phyloP scores from a whole-genome alignment of 805 yeast species.

The Yarrowia keelungensis region DNA sequence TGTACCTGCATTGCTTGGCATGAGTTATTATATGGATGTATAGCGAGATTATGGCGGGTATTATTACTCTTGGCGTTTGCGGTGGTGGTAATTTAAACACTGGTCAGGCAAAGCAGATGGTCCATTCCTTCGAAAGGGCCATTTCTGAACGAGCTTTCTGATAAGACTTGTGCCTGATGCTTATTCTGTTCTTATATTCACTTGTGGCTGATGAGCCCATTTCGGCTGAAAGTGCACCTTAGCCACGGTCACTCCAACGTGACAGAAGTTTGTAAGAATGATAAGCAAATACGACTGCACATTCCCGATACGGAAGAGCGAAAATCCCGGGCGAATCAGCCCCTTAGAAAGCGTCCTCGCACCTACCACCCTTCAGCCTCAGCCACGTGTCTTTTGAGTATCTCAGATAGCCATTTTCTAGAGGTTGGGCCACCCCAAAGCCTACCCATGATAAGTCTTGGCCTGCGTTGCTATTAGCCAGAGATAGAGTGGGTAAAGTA shows the following conservation, averaged over 20 bases:
- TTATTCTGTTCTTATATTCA: too few species aligned
- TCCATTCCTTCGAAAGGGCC: too few species aligned
- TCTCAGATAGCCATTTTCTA: not conserved
- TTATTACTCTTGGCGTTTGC: too few species aligned
- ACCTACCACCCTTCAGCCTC: too few species aligned
- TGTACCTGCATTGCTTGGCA: not conserved
- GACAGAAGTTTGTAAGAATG: not conserved
- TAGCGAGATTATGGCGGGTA: too few species aligned
- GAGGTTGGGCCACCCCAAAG: constrained; percentile 17
- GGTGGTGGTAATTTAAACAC: too few species aligned
- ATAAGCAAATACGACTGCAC: too few species aligned
- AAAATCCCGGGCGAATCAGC: too few species aligned
- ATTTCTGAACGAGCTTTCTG: too few species aligned
- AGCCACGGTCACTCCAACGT: not conserved
- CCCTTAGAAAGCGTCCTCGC: too few species aligned
- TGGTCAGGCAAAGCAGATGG: too few species aligned
- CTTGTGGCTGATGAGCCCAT: constrained; percentile 1
- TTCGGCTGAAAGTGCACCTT: not conserved
- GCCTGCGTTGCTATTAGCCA: constrained; percentile 25
- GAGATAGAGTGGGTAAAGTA: not conserved
- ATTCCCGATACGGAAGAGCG: too few species aligned
- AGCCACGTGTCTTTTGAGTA: constrained; percentile 17
- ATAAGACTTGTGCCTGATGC: not conserved
- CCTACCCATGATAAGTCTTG: constrained; percentile 18
- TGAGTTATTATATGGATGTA: not conserved